Evolutionary conservation across 352 stramenopile genomes (phyloP).

Genomic region (Pythium insidiosum): DNA sequence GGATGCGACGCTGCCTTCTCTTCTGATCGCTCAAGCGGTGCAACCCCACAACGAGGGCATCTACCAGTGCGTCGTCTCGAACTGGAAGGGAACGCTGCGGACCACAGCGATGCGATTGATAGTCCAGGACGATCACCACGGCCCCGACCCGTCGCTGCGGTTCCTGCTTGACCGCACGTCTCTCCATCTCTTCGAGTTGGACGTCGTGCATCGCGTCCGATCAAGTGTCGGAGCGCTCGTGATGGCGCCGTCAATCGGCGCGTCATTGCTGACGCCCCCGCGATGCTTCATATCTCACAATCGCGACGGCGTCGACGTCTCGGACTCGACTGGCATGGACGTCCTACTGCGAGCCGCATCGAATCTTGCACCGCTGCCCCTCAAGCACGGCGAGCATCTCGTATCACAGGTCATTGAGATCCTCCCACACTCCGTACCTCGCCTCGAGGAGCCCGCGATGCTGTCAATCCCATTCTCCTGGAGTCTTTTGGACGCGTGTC

Average conservation of each 20-base stretch:
- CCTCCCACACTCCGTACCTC: constrained; percentile 12
- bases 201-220: constrained; percentile 24
- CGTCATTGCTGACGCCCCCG: constrained; percentile 39
- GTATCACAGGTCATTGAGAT: constrained; percentile 40
- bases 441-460: constrained; percentile 6
- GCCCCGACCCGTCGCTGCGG: constrained; percentile 25
- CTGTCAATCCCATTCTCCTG: constrained; percentile 16
- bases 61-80: constrained; percentile 55
- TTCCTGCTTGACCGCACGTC: constrained; percentile 27
- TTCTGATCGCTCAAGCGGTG: constrained; percentile 45
- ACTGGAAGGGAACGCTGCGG: constrained; percentile 28
- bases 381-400: constrained; percentile 18
- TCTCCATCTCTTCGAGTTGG: neutral
- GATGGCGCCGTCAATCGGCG: constrained; percentile 9
- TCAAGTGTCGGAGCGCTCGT: constrained; percentile 30
- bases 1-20: constrained; percentile 29
- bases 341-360: constrained; percentile 21
- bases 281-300: constrained; percentile 40
- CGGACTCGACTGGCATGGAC: constrained; percentile 36
- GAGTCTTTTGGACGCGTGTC: constrained; percentile 1
- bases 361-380: neutral
- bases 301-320: constrained; percentile 29
- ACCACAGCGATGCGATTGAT: constrained; percentile 27
- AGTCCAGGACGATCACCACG: constrained; percentile 39
- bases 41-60: constrained; percentile 43